These are phyloP conservation scores for Thecaphora frezii DNA, from an alignment of 1,284 basidiomycete species.

Conservation along the genomic window DNA sequence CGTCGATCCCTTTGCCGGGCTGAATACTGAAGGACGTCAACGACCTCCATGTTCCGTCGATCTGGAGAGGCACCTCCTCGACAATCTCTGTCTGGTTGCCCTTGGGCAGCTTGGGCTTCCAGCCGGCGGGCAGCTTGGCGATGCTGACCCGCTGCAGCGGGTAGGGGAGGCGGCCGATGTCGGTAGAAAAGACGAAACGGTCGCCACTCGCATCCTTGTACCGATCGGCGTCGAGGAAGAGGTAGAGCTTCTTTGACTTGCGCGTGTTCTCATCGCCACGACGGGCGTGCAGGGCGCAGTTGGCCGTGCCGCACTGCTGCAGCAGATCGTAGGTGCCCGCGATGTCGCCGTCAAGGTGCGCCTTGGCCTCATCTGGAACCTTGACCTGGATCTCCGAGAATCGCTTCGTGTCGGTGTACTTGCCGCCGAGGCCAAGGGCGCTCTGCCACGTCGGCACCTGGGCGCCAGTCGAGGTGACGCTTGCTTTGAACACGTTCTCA, in stretches of 20 bases:
- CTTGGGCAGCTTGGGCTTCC: constrained; percentile 29
- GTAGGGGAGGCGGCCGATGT: constrained; percentile 39
- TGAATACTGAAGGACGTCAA: constrained; percentile 13
- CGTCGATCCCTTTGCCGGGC: constrained; percentile 16
- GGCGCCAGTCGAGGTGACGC: constrained; percentile 70
- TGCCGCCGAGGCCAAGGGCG: constrained; percentile 74
- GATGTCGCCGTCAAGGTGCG: constrained; percentile 75
- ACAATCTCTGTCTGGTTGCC: constrained; percentile 12
- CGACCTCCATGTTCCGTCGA: constrained; percentile 31
- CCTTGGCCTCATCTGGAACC: constrained; percentile 64
- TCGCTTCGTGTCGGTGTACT: constrained; percentile 70
- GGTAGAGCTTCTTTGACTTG: constrained; percentile 61
- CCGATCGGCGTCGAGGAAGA: constrained; percentile 45
- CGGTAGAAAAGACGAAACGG: constrained; percentile 42
- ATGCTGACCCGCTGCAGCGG: constrained; percentile 36
- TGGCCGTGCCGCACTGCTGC: constrained; percentile 85
- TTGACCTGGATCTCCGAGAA: constrained; percentile 70
- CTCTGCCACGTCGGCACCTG: constrained; percentile 82
- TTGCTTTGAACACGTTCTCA: constrained; percentile 65
- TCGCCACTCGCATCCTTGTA: constrained; percentile 37
- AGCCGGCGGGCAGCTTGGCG: constrained; percentile 31
- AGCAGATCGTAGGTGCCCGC: constrained; percentile 77
- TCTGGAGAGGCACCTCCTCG: constrained; percentile 28
- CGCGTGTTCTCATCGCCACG: constrained; percentile 62
- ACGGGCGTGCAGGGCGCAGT: constrained; percentile 78